Conservation (phyloP, 768 basidiomycete genomes). For the Auricularia cornea region DNA sequence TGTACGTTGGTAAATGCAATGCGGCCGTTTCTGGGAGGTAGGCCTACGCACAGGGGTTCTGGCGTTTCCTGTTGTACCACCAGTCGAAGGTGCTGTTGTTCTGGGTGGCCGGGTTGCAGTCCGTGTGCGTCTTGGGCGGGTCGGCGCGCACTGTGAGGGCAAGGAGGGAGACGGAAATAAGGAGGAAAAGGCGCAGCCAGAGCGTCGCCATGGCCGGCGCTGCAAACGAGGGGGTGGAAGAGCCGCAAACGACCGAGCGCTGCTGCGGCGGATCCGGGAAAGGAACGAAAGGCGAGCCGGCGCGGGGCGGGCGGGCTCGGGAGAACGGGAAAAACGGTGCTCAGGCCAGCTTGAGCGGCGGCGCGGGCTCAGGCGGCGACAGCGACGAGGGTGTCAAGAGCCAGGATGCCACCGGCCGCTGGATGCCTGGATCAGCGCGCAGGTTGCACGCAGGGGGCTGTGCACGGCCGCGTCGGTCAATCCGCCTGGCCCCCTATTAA, state of each 20-base stretch:
- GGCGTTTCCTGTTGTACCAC: background rate
- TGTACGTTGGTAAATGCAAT: too few species aligned
- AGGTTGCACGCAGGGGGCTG: too few species aligned
- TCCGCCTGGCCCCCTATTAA: too few species aligned
- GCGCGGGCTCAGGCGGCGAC: too few species aligned
- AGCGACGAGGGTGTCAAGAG: too few species aligned
- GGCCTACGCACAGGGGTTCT: background rate
- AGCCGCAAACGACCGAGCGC: background rate
- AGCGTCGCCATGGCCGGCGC: background rate
- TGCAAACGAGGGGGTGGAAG: background rate
- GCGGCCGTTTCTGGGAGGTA: background rate
- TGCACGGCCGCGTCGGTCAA: too few species aligned
- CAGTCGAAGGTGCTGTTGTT: background rate
- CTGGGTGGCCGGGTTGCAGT: background rate
- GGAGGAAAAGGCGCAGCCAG: background rate
- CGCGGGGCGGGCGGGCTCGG: background rate
- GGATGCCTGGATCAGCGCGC: too few species aligned
- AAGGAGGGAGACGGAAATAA: background rate
- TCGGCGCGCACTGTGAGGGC: background rate
- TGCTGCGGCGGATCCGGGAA: background rate
- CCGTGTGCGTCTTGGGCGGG: background rate
- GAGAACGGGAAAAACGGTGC: background rate
- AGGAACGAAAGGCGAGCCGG: too few species aligned
- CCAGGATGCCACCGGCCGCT: too few species aligned
- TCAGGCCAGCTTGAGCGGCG: background rate